Percentiles rank a stretch among this genome's conserved stretches.
Evolutionary conservation across 345 rosid genomes (phyloP).

Genomic region (Orychophragmus violaceus): DNA sequence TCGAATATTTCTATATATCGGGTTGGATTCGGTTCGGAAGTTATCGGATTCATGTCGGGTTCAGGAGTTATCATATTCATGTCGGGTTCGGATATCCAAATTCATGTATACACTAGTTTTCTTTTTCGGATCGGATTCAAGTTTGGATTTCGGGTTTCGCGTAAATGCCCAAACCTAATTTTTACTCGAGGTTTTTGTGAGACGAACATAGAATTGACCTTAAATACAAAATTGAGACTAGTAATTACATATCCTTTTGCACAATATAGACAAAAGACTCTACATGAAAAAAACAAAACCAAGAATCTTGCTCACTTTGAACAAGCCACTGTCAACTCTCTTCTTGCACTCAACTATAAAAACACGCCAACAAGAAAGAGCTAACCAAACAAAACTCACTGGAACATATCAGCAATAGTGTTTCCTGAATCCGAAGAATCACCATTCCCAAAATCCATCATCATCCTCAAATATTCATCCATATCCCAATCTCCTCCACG

Average conservation of each 20-base stretch:
- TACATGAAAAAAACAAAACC: background rate
- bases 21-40: too few species aligned
- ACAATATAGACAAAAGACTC: background rate
- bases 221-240: background rate
- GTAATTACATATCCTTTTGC: slow-evolving; percentile 12
- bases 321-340: background rate
- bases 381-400: slow-evolving; percentile 13
- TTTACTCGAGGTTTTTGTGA: too few species aligned
- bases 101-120: too few species aligned
- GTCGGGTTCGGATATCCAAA: too few species aligned
- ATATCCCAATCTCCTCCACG: slow-evolving; percentile 28
- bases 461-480: slow-evolving; percentile 47
- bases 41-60: too few species aligned
- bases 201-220: background rate
- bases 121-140: too few species aligned
- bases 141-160: too few species aligned
- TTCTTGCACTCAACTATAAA: slow-evolving; percentile 21
- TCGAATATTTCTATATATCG: too few species aligned
- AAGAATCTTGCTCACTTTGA: background rate
- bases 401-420: slow-evolving; percentile 27
- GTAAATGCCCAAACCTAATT: too few species aligned
- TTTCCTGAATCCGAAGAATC: slow-evolving; percentile 59
- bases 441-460: slow-evolving; percentile 48
- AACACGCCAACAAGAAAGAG: slow-evolving; percentile 23
- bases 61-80: too few species aligned